Evolutionary conservation across 345 rosid species (phyloP).

Genomic region (Rhizophora apiculata): DNA sequence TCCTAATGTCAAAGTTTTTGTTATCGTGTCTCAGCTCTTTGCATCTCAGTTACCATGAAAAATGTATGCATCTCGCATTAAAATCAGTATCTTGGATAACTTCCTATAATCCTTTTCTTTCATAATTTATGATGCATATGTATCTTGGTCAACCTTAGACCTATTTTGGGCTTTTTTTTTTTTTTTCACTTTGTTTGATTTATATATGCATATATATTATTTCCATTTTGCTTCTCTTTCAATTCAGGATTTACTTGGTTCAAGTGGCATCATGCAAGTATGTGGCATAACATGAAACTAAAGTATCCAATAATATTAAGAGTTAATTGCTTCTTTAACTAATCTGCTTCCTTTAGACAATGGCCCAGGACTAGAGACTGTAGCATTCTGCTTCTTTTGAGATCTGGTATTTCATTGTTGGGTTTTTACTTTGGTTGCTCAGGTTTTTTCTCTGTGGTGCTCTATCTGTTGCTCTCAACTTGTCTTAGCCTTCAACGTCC

Average conservation of each 20-base stretch:
- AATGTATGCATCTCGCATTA: background rate
- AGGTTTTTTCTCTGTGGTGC: conserved; percentile 51
- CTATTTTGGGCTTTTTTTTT: no score
- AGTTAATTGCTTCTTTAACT: conserved; percentile 15
- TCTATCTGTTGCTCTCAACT: conserved; percentile 54
- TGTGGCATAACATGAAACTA: conserved; percentile 18
- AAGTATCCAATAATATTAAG: background rate
- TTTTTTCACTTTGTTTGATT: no score
- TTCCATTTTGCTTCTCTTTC: conserved; percentile 4
- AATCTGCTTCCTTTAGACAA: conserved; percentile 45
- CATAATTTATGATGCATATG: no score
- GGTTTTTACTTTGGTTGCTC: conserved; percentile 53
- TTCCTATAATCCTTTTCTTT: background rate
- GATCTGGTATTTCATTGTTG: conserved; percentile 56
- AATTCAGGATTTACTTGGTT: conserved; percentile 49
- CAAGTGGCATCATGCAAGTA: conserved; percentile 43
- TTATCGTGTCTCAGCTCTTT: no score
- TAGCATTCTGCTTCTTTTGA: conserved; percentile 83
- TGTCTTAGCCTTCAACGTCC: conserved; percentile 43
- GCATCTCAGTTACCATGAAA: background rate
- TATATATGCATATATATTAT: background rate
- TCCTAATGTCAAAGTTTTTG: no score
- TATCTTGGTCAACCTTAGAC: no score
- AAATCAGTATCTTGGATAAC: background rate
- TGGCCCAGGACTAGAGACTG: conserved; percentile 83